Evolutionary conservation across 139 green algal genomes (phyloP).

Genomic region (Chlorella sp.): DNA sequence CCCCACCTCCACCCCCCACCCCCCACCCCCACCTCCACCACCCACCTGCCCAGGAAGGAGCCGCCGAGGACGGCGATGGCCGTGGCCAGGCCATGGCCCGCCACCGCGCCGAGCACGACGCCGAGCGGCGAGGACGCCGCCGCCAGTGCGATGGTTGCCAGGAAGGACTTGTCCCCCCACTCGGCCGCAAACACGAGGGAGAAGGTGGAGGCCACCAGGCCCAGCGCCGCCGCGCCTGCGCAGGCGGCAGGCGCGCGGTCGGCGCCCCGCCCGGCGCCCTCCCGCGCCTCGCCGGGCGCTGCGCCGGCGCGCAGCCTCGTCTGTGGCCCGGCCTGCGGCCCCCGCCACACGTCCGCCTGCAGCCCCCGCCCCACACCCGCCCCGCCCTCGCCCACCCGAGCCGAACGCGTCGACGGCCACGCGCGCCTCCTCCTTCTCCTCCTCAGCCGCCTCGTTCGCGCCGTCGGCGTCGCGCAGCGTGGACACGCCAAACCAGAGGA

Average conservation of each 20-base stretch:
- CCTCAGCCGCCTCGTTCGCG: conserved; percentile 60
- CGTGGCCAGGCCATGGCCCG: conserved; percentile 89
- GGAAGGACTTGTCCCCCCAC: conserved; percentile 99
- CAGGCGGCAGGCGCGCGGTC: not conserved
- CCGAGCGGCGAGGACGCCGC: conserved; percentile 73
- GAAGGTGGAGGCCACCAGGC: conserved; percentile 86
- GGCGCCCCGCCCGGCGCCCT: too few relatives aligned
- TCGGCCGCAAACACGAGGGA: conserved; percentile 96
- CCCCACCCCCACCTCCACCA: too few relatives aligned
- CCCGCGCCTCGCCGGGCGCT: too few relatives aligned
- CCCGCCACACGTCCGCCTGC: not conserved
- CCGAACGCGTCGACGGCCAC: conserved; percentile 59
- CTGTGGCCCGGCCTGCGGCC: not conserved
- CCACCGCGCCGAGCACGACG: conserved; percentile 78
- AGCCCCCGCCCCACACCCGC: not conserved
- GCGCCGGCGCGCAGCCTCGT: too few relatives aligned
- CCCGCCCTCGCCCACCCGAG: conserved; percentile 16
- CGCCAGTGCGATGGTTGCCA: conserved; percentile 96
- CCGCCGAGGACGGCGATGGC: conserved; percentile 81
- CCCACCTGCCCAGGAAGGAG: conserved; percentile 52
- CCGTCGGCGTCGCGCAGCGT: conserved; percentile 70
- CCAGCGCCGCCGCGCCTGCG: conserved; percentile 7
- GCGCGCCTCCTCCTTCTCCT: conserved; percentile 83
- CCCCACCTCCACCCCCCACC: too few relatives aligned
- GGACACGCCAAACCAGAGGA: conserved; percentile 88